Conservation (phyloP, 208 protist species). For the Trypanosoma theileri region DNA sequence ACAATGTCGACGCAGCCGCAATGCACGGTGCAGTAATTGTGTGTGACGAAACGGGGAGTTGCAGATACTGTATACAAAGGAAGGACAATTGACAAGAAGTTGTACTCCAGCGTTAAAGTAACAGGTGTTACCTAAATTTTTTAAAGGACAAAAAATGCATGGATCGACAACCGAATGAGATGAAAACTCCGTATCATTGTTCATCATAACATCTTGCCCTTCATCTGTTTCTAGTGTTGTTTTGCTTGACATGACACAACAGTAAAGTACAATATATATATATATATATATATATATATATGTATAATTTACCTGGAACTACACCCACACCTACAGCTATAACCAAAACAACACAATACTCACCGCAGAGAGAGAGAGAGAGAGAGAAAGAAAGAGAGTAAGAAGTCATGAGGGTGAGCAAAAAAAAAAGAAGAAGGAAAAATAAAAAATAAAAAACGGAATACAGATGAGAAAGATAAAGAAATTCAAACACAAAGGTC, state of each 20-base stretch:
- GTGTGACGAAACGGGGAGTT: slow-evolving; percentile 39
- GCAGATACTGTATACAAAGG: slow-evolving; percentile 65
- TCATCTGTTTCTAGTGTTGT: neutral
- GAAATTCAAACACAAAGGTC: too few relatives aligned
- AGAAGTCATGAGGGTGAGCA: neutral
- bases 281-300: too few relatives aligned
- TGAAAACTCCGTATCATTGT: neutral
- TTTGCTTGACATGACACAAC: too few relatives aligned
- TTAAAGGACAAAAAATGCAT: slow-evolving; percentile 77
- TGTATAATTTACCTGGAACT: too few relatives aligned
- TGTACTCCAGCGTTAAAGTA: slow-evolving; percentile 97
- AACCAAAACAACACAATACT: too few relatives aligned
- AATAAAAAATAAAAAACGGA: slow-evolving; percentile 4
- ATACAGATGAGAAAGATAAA: slow-evolving; percentile 11
- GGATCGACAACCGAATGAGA: slow-evolving; percentile 6
- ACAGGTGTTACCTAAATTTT: slow-evolving; percentile 97
- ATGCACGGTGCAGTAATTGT: slow-evolving; percentile 5
- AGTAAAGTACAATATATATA: too few relatives aligned
- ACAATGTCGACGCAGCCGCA: slow-evolving; percentile 32
- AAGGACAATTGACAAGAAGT: slow-evolving; percentile 88
- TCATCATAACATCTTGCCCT: neutral
- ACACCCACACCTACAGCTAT: too few relatives aligned
- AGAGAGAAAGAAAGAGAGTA: too few relatives aligned
- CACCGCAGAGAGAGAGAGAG: too few relatives aligned
- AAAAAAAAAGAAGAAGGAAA: slow-evolving; percentile 24